Evolutionary conservation across 352 stramenopile genomes (phyloP).

Genomic region (Globisporangium iwayamae): DNA sequence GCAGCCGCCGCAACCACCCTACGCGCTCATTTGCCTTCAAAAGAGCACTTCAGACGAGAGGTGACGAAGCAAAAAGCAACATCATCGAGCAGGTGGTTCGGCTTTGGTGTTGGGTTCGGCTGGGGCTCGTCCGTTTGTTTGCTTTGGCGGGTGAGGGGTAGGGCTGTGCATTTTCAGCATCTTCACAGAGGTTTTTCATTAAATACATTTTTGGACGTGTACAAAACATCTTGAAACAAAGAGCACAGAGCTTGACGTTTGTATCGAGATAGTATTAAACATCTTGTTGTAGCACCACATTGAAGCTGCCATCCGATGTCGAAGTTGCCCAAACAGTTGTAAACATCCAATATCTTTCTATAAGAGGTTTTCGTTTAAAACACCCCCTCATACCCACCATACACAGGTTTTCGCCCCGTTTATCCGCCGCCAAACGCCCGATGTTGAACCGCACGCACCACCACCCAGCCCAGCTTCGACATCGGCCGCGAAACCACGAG

Average conservation of each 20-base stretch:
- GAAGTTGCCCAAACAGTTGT: too few relatives aligned
- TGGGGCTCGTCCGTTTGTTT: not conserved
- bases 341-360: not conserved
- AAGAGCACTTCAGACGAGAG: too few relatives aligned
- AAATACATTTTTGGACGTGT: not conserved
- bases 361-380: not conserved
- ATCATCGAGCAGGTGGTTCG: too few relatives aligned
- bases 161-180: not conserved
- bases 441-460: slow-evolving; percentile 10
- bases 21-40: too few relatives aligned
- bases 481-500: slow-evolving; percentile 1
- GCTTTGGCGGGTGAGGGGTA: slow-evolving; percentile 4
- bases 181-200: not conserved
- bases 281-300: not conserved
- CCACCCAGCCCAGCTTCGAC: slow-evolving; percentile 7
- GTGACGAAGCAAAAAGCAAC: too few relatives aligned
- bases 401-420: not conserved
- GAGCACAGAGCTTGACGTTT: too few relatives aligned
- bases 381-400: not conserved
- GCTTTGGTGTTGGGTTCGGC: too few relatives aligned
- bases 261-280: too few relatives aligned
- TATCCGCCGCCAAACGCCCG: not conserved
- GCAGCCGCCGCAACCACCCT: too few relatives aligned
- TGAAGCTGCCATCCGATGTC: not conserved
- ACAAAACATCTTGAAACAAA: too few relatives aligned